phyloP scores from a whole-genome alignment of 2,329 filamentous ascomycete species.

The Cercospora zeina region DNA sequence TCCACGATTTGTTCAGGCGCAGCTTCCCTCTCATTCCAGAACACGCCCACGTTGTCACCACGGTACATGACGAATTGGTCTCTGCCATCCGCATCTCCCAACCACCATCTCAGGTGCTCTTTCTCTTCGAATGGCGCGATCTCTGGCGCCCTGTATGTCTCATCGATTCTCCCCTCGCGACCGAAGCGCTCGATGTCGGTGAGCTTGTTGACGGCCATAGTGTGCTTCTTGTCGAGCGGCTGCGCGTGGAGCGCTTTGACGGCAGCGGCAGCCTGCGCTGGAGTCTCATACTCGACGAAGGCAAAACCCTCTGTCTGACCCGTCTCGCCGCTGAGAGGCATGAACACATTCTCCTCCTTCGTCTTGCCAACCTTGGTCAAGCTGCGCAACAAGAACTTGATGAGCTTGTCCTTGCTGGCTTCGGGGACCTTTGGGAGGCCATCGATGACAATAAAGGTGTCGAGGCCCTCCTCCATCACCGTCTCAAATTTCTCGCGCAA shows the following conservation, averaged over 20 bases:
- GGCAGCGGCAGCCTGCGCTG: slow-evolving; percentile 84
- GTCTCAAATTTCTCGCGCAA: slow-evolving; percentile 93
- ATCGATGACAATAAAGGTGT: slow-evolving; percentile 94
- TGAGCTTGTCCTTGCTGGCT: slow-evolving; percentile 87
- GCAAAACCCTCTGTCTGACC: slow-evolving; percentile 88
- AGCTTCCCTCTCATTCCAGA: slow-evolving; percentile 98
- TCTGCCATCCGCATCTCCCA: slow-evolving; percentile 82
- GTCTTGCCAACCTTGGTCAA: slow-evolving; percentile 81
- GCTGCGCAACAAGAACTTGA: slow-evolving; percentile 96
- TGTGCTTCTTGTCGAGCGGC: slow-evolving; percentile 95
- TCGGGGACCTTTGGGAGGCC: slow-evolving; percentile 86
- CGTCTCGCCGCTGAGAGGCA: slow-evolving; percentile 81
- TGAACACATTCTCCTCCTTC: slow-evolving; percentile 83
- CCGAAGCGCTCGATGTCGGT: slow-evolving; percentile 97
- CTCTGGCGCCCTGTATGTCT: slow-evolving; percentile 79
- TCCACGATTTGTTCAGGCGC: slow-evolving; percentile 85
- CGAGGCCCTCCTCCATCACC: slow-evolving; percentile 90
- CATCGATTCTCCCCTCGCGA: slow-evolving; percentile 87
- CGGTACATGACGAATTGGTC: slow-evolving; percentile 97
- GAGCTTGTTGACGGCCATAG: slow-evolving; percentile 92
- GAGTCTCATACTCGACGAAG: slow-evolving; percentile 92
- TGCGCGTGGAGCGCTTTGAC: slow-evolving; percentile 84
- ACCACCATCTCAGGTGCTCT: slow-evolving; percentile 92
- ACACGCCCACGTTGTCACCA: slow-evolving; percentile 87
- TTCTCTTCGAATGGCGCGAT: slow-evolving; percentile 85